Conservation (phyloP, 176 grass and related monocot genomes). For the Oryza rufipogon region DNA sequence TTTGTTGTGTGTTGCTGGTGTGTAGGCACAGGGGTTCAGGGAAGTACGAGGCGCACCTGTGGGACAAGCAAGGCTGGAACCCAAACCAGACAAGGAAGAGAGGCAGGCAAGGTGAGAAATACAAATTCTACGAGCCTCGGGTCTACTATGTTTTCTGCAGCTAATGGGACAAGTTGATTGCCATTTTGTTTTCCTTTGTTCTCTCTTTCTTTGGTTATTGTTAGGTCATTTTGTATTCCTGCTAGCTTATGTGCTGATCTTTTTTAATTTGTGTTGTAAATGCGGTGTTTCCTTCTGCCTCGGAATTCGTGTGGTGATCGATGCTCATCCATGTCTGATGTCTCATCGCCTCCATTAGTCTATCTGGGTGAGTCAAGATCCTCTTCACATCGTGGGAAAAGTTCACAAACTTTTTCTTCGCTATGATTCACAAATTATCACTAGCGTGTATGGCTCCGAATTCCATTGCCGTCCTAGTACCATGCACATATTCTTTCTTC, state of each 20-base stretch:
- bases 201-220: neutral
- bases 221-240: neutral
- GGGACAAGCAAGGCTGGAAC: conserved; percentile 62
- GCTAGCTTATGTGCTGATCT: conserved; percentile 37
- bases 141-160: conserved; percentile 33
- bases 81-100: conserved; percentile 60
- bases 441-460: neutral
- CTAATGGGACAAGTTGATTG: neutral
- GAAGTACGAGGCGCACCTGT: conserved; percentile 79
- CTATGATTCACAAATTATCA: conserved; percentile 39
- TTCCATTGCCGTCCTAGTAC: conserved; percentile 6
- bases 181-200: neutral
- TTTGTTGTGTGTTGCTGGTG: neutral
- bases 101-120: conserved; percentile 64
- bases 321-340: conserved; percentile 42
- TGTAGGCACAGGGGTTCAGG: conserved; percentile 66
- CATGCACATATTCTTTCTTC: neutral
- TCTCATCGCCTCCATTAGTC: conserved; percentile 56
- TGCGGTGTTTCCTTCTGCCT: conserved; percentile 27
- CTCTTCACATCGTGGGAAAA: conserved; percentile 10
- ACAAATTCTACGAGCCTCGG: neutral
- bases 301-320: conserved; percentile 37
- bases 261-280: conserved; percentile 36
- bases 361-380: conserved; percentile 80
- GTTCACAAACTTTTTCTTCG: conserved; percentile 28